phyloP scores from a whole-genome alignment of 345 rosid species.

The Hypericum androsaemum region DNA sequence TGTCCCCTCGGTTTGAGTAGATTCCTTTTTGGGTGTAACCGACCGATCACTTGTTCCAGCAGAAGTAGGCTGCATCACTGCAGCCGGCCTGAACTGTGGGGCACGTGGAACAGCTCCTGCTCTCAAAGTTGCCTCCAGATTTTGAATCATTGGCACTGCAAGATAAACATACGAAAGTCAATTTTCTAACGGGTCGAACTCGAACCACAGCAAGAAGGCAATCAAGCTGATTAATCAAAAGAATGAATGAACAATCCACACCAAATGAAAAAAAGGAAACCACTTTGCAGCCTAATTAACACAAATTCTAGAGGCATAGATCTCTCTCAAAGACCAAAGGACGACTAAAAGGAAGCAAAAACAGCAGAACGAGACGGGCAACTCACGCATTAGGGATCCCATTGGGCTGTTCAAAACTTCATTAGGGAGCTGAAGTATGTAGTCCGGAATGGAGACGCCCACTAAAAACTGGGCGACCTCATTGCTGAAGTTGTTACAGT shows the following conservation, averaged over 20 bases:
- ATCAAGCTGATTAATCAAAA: neutral
- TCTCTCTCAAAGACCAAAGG: too few relatives aligned
- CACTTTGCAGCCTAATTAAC: too few relatives aligned
- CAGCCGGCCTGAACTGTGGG: slow-evolving; percentile 67
- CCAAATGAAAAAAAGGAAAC: too few relatives aligned
- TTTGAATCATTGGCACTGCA: slow-evolving; percentile 96
- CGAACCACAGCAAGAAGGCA: neutral
- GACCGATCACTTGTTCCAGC: slow-evolving; percentile 10
- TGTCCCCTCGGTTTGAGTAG: slow-evolving; percentile 13
- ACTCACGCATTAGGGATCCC: slow-evolving; percentile 84
- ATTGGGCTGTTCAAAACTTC: slow-evolving; percentile 90
- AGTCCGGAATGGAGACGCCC: slow-evolving; percentile 67
- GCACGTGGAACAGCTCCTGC: slow-evolving; percentile 83
- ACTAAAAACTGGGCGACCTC: slow-evolving; percentile 91
- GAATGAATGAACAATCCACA: neutral
- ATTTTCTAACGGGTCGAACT: neutral
- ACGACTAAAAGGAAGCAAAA: too few relatives aligned
- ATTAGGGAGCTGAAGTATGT: slow-evolving; percentile 75
- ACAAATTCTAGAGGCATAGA: too few relatives aligned
- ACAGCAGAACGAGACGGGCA: neutral
- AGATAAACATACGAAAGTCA: neutral
- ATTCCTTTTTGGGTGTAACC: slow-evolving; percentile 8
- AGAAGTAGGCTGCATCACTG: slow-evolving; percentile 16
- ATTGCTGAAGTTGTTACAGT: slow-evolving; percentile 87
- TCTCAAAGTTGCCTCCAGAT: slow-evolving; percentile 62